Percentiles rank a stretch among this genome's conserved stretches.
Evolutionary conservation across 2,329 filamentous ascomycete genomes (phyloP).

Genomic region (Penicillium sp.): DNA sequence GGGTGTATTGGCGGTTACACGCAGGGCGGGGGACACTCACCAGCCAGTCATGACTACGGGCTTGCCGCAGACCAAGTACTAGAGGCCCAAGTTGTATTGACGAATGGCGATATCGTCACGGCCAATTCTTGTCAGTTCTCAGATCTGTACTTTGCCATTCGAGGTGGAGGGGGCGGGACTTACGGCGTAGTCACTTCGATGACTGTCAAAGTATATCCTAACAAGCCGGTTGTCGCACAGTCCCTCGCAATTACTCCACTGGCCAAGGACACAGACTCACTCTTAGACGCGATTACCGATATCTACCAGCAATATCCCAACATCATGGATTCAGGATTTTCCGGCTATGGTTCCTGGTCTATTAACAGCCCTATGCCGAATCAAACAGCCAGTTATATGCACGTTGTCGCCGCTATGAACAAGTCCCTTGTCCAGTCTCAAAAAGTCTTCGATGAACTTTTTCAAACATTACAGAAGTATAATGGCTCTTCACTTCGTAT

Average conservation of each 20-base stretch:
- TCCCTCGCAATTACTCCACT: slow-evolving; percentile 9
- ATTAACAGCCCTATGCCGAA: slow-evolving; percentile 1
- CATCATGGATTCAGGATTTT: slow-evolving; percentile 8
- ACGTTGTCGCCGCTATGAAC: slow-evolving; percentile 16
- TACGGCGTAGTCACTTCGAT: slow-evolving; percentile 34
- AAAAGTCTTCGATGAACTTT: too few species aligned
- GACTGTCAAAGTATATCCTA: slow-evolving; percentile 8
- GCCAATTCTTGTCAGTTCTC: slow-evolving; percentile 37
- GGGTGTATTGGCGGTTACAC: slow-evolving; percentile 40
- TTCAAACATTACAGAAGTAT: not conserved
- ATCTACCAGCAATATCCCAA: slow-evolving; percentile 4
- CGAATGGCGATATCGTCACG: slow-evolving; percentile 37
- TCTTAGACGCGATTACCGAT: slow-evolving; percentile 1
- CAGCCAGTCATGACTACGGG: slow-evolving; percentile 42
- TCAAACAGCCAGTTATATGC: slow-evolving; percentile 12
- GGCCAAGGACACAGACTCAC: slow-evolving; percentile 5
- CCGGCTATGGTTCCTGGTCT: slow-evolving; percentile 11
- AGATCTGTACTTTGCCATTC: slow-evolving; percentile 36
- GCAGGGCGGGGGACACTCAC: slow-evolving; percentile 46
- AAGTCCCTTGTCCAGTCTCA: not conserved
- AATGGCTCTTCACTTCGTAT: not conserved
- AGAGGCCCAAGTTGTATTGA: slow-evolving; percentile 44
- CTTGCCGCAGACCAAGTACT: slow-evolving; percentile 49
- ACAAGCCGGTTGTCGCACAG: slow-evolving; percentile 12
- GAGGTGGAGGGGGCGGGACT: slow-evolving; percentile 41